A percentile compares a stretch with the other conserved stretches of the same genome.
phyloP scores from a whole-genome alignment of 164 flowering plant species.

The Santalum album region DNA sequence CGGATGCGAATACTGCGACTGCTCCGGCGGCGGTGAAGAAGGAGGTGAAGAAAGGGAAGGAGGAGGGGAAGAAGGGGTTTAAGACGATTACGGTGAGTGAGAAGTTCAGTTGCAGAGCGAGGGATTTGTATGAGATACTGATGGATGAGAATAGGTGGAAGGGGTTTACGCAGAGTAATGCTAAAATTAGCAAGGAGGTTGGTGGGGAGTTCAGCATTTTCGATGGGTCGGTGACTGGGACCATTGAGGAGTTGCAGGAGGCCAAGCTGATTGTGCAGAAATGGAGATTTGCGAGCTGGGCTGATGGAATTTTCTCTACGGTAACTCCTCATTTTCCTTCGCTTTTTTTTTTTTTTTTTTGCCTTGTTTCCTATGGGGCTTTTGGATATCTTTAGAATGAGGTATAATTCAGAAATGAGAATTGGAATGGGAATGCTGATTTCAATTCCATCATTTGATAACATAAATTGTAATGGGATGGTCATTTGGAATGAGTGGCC shows the following conservation, averaged over 20 bases:
- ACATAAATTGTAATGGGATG: no score
- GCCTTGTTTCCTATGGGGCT: not conserved
- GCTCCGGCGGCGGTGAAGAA: constrained; percentile 13
- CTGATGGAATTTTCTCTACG: constrained; percentile 76
- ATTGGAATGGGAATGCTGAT: no score
- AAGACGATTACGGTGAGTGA: constrained; percentile 74
- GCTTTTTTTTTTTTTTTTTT: not conserved
- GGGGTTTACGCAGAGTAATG: constrained; percentile 97
- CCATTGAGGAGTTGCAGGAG: constrained; percentile 74
- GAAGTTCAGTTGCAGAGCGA: constrained; percentile 79
- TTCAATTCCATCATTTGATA: no score
- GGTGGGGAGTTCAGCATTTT: constrained; percentile 81
- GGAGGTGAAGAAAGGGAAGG: constrained; percentile 18
- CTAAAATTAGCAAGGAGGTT: constrained; percentile 82
- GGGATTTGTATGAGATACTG: constrained; percentile 79
- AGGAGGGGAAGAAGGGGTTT: constrained; percentile 61
- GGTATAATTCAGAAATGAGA: no score
- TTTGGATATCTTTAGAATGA: no score
- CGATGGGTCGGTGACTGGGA: constrained; percentile 97
- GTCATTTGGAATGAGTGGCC: no score
- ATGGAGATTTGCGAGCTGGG: constrained; percentile 95
- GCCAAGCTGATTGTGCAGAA: constrained; percentile 84
- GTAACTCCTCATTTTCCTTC: constrained; percentile 20
- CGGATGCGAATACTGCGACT: constrained; percentile 8
- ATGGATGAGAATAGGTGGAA: constrained; percentile 99